phyloP scores from a whole-genome alignment of 164 flowering plant species.

The Piper betle region DNA sequence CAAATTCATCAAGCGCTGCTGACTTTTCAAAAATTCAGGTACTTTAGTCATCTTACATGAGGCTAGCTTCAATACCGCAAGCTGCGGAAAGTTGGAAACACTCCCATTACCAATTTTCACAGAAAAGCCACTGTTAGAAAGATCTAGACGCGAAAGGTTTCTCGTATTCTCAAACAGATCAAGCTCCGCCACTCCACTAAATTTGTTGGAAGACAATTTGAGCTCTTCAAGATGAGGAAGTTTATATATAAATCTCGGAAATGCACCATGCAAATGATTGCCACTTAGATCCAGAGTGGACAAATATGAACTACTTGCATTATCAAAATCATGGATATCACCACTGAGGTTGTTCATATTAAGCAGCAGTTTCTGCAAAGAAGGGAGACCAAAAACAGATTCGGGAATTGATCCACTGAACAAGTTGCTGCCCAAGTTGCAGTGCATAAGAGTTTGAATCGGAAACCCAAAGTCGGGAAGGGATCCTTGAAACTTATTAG shows the following conservation, averaged over 20 bases:
- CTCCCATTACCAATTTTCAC: not conserved
- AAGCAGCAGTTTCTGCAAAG: slow-evolving; percentile 18
- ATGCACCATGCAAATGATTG: slow-evolving; percentile 23
- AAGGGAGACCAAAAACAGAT: slow-evolving; percentile 26
- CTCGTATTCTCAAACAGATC: slow-evolving; percentile 5
- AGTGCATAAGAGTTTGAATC: slow-evolving; percentile 11
- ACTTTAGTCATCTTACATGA: slow-evolving; percentile 24
- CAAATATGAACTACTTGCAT: slow-evolving; percentile 8
- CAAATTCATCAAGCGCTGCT: slow-evolving; percentile 9
- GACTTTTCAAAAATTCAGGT: slow-evolving; percentile 25
- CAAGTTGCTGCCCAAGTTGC: slow-evolving; percentile 22
- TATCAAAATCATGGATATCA: slow-evolving; percentile 9
- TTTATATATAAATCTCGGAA: slow-evolving; percentile 19
- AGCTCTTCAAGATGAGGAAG: slow-evolving; percentile 12
- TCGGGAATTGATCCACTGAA: slow-evolving; percentile 29
- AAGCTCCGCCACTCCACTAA: slow-evolving; percentile 16
- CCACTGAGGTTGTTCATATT: slow-evolving; percentile 22
- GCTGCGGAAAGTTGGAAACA: slow-evolving; percentile 9
- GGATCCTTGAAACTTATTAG: slow-evolving; percentile 24
- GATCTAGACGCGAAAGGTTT: slow-evolving; percentile 22
- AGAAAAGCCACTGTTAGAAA: slow-evolving; percentile 21
- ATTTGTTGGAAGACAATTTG: slow-evolving; percentile 22
- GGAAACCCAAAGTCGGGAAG: slow-evolving; percentile 24
- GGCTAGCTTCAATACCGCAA: slow-evolving; percentile 24
- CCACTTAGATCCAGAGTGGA: slow-evolving; percentile 12